Evolutionary conservation across 345 rosid species (phyloP).

Genomic region (Tarenaya hassleriana): DNA sequence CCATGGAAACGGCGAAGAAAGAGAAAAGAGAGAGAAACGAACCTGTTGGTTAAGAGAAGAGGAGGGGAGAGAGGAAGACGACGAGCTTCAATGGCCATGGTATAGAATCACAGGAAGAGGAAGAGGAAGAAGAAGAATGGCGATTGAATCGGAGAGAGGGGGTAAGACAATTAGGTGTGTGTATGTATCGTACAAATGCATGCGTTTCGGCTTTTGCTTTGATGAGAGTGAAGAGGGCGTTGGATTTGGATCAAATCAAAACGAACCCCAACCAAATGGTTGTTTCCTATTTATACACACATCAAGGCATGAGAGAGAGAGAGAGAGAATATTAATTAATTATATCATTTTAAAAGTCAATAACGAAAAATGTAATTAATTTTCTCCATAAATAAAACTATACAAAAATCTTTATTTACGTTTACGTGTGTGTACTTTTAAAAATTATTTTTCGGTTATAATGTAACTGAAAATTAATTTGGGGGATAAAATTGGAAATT

Average conservation of each 20-base stretch:
- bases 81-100: constrained; percentile 70
- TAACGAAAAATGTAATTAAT: too few species aligned
- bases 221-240: constrained; percentile 23
- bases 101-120: not conserved
- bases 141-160: constrained; percentile 2
- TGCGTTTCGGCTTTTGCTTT: constrained; percentile 34
- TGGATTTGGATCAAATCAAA: constrained; percentile 19
- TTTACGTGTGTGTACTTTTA: too few species aligned
- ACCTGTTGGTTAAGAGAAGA: constrained; percentile 50
- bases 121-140: not conserved
- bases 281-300: constrained; percentile 32
- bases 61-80: constrained; percentile 42
- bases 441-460: too few species aligned
- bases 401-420: too few species aligned
- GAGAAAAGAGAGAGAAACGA: not conserved
- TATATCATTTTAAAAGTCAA: too few species aligned
- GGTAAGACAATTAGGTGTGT: constrained; percentile 10
- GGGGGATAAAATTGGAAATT: too few species aligned
- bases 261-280: constrained; percentile 25
- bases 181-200: constrained; percentile 15
- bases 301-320: constrained; percentile 3
- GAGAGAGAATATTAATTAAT: not conserved
- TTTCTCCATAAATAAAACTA: too few species aligned
- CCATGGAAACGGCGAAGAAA: not conserved
- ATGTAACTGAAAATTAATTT: too few species aligned